A percentile compares a stretch with the other conserved stretches of the same genome.
These are phyloP conservation scores for Ascocoryne sarcoides DNA, from an alignment of 2,329 filamentous ascomycete species.

Conservation along the genomic window DNA sequence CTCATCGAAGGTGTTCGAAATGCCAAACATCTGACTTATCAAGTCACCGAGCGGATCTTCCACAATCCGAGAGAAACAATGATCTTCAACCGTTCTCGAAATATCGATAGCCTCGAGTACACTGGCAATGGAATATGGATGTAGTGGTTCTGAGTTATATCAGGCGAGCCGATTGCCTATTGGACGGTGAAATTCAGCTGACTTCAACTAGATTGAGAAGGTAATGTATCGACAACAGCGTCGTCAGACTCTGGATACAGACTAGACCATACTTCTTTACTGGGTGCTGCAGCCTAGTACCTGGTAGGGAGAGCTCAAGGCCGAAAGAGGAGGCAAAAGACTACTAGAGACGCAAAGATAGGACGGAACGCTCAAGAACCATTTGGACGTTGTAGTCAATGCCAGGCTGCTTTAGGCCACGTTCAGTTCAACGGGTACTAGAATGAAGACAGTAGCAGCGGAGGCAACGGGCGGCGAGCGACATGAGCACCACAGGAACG, in stretches of 20 bases:
- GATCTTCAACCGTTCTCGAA: conserved; percentile 17
- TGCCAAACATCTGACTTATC: conserved; percentile 26
- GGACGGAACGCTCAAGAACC: conserved; percentile 18
- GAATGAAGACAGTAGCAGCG: conserved; percentile 21
- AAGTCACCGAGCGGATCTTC: conserved; percentile 19
- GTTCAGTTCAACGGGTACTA: conserved; percentile 23
- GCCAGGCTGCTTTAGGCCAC: conserved; percentile 25
- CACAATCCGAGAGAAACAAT: conserved; percentile 21
- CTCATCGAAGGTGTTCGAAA: conserved; percentile 27
- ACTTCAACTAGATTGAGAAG: conserved; percentile 17
- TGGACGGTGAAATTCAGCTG: conserved; percentile 17
- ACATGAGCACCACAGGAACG: conserved; percentile 25
- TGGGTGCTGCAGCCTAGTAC: neutral
- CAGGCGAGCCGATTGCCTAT: conserved; percentile 15
- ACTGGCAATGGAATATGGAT: conserved; percentile 18
- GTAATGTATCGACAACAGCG: conserved; percentile 12
- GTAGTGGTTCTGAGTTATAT: conserved; percentile 15
- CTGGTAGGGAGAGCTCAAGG: neutral
- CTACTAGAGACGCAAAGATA: conserved; percentile 14
- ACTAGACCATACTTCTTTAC: neutral
- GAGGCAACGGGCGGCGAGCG: conserved; percentile 23
- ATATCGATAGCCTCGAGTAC: conserved; percentile 19
- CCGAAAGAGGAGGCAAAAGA: neutral
- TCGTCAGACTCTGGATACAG: neutral
- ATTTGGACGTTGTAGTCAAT: conserved; percentile 14